Base-by-base conservation (phyloP, 192 early-diverging fungal genomes). In the Dissophora ornata region DNA sequence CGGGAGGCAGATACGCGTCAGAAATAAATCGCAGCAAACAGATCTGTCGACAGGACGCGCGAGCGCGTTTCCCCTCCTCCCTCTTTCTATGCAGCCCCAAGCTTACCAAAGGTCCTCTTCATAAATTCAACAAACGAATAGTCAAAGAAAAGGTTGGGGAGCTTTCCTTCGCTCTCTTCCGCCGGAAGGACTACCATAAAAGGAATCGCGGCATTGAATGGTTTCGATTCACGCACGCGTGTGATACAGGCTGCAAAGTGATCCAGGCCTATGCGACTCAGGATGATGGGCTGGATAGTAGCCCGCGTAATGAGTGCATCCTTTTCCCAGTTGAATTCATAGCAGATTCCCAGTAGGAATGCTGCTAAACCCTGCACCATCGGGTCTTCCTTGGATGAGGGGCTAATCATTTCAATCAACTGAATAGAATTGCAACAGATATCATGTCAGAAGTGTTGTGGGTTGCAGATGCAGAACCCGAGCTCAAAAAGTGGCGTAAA, bases 331-430 rank as follows among this genome's bases (percentile, higher is more conserved):
- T 98, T 95, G 78, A 90, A 99, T 78, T 98, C 90, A 57, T 94
- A 93, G 32, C 92, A 84, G 10, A 97, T 84, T 3, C 95, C 92
- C 25, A 97, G 80, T 29, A 97, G 69, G 74, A 91, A 97, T 4
- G 96, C 94, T 3, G 93, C 87, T 42, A 97, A 79, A 10, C 97
- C 96, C 81, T 99, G 97, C 0, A 96, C 90, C 41, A 94, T 79
- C 24, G 93, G 87, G 60, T 96, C 92, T 33, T 92, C 87, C 9
- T 91, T 89, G 32, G 96, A 93, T 0, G 94, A 91, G 51, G 95
- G 92, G 52, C 85, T 92, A 48, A 99, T 91, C 79, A 94, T 88
- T 71, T 96, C 94, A 16, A 97, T 94, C 28, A 99, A 73, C 94
- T 95, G 53, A 12, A 50, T n/a, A 24, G 32, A 22, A 8, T 7